phyloP scores from a whole-genome alignment of 768 basidiomycete species.

The Mrakia blollopis region DNA sequence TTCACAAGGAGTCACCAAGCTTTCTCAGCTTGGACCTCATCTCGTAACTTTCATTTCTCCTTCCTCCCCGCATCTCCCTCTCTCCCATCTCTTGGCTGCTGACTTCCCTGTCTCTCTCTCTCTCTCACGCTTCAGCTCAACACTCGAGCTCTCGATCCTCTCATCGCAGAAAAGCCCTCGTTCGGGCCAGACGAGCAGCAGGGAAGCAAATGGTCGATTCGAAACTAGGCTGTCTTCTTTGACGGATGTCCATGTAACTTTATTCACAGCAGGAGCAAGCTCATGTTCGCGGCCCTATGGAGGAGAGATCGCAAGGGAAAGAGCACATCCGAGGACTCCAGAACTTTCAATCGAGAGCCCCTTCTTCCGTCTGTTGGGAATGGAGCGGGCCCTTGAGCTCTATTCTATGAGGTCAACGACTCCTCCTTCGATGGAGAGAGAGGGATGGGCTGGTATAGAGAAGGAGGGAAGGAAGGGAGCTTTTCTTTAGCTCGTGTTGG shows the following conservation, averaged over 20 bases:
- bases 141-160: conserved; percentile 27
- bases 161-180: conserved; percentile 15
- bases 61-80: background rate
- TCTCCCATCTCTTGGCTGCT: background rate
- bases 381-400: background rate
- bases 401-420: too few species aligned
- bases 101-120: background rate
- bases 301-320: background rate
- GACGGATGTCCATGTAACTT: background rate
- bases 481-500: background rate
- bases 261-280: background rate
- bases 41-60: conserved; percentile 36
- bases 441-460: too few species aligned
- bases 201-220: background rate
- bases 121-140: conserved; percentile 17
- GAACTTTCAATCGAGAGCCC: background rate
- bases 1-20: conserved; percentile 38
- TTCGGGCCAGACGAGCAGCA: conserved; percentile 21
- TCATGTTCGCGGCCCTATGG: background rate
- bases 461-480: background rate
- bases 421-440: too few species aligned
- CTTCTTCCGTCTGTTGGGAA: background rate
- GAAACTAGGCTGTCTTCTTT: background rate
- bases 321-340: too few species aligned
- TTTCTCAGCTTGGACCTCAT: conserved; percentile 46